Conservation (phyloP, 495 filamentous ascomycete species). For the Hypoxylon trugodes region DNA sequence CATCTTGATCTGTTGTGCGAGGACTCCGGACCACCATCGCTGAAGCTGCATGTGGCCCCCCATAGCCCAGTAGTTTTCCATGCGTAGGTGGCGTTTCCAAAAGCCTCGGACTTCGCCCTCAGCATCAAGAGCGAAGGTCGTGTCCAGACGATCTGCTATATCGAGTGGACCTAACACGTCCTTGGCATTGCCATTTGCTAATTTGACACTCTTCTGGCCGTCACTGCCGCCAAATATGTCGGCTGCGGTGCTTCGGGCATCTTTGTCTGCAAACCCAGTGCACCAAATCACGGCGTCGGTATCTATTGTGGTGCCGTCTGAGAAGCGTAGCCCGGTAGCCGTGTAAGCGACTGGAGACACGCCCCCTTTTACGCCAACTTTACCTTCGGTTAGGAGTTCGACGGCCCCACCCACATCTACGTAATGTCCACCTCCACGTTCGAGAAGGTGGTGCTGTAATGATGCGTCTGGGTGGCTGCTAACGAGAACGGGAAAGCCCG, state of each 20-base stretch:
- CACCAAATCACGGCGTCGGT: slow-evolving; percentile 49
- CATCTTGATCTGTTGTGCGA: slow-evolving; percentile 50
- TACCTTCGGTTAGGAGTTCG: slow-evolving; percentile 33
- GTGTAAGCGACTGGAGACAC: slow-evolving; percentile 42
- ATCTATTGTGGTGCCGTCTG: slow-evolving; percentile 39
- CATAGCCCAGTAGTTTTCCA: slow-evolving; percentile 47
- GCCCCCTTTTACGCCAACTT: slow-evolving; percentile 30
- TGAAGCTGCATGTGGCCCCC: slow-evolving; percentile 41
- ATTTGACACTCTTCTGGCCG: background rate
- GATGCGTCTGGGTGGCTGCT: slow-evolving; percentile 27
- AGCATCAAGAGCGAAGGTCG: slow-evolving; percentile 40
- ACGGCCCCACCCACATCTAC: slow-evolving; percentile 42
- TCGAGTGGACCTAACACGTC: slow-evolving; percentile 24
- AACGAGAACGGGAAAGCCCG: slow-evolving; percentile 45
- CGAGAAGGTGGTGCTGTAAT: slow-evolving; percentile 35
- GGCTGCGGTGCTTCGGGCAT: slow-evolving; percentile 25
- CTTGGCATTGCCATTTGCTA: background rate
- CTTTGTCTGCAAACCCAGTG: slow-evolving; percentile 46
- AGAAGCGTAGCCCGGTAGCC: slow-evolving; percentile 37
- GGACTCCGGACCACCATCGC: slow-evolving; percentile 39
- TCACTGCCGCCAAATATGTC: slow-evolving; percentile 27
- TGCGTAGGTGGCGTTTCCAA: slow-evolving; percentile 40
- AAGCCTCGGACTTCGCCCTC: slow-evolving; percentile 49
- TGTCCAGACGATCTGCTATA: slow-evolving; percentile 43
- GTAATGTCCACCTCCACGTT: slow-evolving; percentile 48